Evolutionary conservation across 257 asterid species (phyloP).

Genomic region (Plantago elongata): DNA sequence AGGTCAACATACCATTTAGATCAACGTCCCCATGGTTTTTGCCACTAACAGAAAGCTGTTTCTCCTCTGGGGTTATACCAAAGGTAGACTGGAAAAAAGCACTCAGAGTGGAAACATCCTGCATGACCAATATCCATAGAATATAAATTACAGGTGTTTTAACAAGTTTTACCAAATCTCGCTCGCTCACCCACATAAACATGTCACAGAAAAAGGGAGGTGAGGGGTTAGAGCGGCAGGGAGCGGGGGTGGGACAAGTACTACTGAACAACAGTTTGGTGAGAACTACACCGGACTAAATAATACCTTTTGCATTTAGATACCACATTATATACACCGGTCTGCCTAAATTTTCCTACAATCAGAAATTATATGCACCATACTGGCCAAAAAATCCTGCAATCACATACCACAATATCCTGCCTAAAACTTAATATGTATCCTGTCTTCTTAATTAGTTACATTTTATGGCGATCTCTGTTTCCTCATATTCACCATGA

Average conservation of each 20-base stretch:
- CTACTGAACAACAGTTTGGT: too few relatives aligned
- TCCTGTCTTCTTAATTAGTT: too few relatives aligned
- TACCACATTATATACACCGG: too few relatives aligned
- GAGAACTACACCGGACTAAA: too few relatives aligned
- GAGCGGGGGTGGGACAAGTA: too few relatives aligned
- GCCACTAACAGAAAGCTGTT: constrained; percentile 93
- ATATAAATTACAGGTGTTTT: constrained; percentile 3
- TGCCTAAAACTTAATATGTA: too few relatives aligned
- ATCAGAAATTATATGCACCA: too few relatives aligned
- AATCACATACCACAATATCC: too few relatives aligned
- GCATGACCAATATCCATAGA: constrained; percentile 29
- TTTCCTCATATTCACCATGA: background rate
- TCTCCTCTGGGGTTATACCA: constrained; percentile 76
- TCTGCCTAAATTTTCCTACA: too few relatives aligned
- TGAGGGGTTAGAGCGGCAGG: too few relatives aligned
- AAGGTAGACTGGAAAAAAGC: constrained; percentile 66
- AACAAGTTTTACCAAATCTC: background rate
- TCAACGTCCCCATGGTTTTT: constrained; percentile 99
- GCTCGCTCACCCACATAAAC: background rate
- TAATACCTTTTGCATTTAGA: too few relatives aligned
- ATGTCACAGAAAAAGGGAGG: background rate
- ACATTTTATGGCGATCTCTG: background rate
- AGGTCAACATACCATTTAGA: constrained; percentile 52
- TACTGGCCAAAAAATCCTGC: too few relatives aligned
- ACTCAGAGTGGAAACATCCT: constrained; percentile 74